Base-by-base conservation (phyloP, 306 rosid species). In the Hylodesmum podocarpum region DNA sequence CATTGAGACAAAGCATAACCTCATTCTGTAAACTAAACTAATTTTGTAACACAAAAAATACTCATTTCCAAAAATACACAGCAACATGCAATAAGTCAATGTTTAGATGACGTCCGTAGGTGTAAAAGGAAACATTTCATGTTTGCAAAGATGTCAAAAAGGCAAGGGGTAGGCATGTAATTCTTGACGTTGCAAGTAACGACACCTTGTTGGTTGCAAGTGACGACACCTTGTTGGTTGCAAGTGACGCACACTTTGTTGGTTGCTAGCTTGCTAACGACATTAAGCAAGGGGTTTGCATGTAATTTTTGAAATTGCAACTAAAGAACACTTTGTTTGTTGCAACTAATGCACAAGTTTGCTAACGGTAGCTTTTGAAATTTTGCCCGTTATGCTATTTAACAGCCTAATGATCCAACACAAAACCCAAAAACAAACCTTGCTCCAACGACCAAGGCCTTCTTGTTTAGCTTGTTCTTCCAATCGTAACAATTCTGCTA, bases 381-480 rank as follows among this genome's bases (percentile, higher is more conserved):
- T 55, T n/a, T n/a, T 59, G n/a, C n/a, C 25, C 27, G 14, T 50
- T 31, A 61, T 27, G 24, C 63, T 13, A 50, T 72, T 34, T 67
- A 59, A 68, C 41, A 12, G 25, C 21, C 61, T 39, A 73, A 51
- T 2, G 8, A 19, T 79, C 29, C 57, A 22, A 65, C 14, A 70
- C 10, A 14, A 57, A 77, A 70, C 72, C 54, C 25, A 74, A 51
- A 58, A 6, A 54, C 82, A 7, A 61, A 91, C 98, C 97, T 91
- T 89, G 90, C 86, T 93, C 97, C 97, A 91, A 53, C 95, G 91
- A 62, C 98, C 98, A 76, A 89, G 81, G 44, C 96, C 96, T 36
- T 91, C 86, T 69, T 90, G 88, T 86, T 88, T 89, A 40, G 97
- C 96, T 80, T 87, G 91, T 73, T 93, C 98, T 82, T 93, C 96